These are phyloP conservation scores for Tricholomella constricta DNA, from an alignment of 768 basidiomycete species.

Conservation along the genomic window DNA sequence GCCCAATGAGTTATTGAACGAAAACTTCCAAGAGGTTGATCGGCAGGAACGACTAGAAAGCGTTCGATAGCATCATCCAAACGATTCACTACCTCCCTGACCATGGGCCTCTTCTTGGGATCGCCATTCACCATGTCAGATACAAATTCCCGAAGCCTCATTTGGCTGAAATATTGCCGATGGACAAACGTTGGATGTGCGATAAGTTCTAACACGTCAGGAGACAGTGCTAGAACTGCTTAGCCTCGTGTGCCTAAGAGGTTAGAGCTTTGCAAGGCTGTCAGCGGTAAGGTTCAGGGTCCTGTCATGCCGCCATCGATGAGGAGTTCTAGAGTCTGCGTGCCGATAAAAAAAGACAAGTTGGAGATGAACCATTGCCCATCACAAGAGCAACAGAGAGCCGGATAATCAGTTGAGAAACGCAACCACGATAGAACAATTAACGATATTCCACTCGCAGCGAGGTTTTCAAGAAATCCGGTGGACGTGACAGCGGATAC, in stretches of 20 bases:
- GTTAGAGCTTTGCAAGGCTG: too few species aligned
- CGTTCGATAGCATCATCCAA: constrained; percentile 31
- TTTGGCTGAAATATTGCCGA: too few species aligned
- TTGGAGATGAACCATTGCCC: too few species aligned
- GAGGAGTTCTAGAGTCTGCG: too few species aligned
- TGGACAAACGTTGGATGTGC: too few species aligned
- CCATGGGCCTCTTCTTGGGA: constrained; percentile 35
- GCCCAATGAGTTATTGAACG: constrained; percentile 9
- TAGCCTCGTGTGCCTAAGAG: too few species aligned
- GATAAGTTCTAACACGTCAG: too few species aligned
- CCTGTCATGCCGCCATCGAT: too few species aligned
- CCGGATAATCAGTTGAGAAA: not conserved
- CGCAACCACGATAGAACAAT: not conserved
- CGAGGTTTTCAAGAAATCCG: not conserved
- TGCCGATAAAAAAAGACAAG: too few species aligned
- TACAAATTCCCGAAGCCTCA: constrained; percentile 30
- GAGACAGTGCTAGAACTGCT: too few species aligned
- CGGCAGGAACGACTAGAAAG: constrained; percentile 19
- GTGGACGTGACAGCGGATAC: not conserved
- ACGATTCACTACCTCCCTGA: constrained; percentile 35
- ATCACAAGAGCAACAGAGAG: too few species aligned
- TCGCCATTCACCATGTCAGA: constrained; percentile 37
- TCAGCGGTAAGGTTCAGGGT: too few species aligned
- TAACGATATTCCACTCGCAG: not conserved
- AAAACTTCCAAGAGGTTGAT: not conserved